Conservation (phyloP, 2,329 filamentous ascomycete genomes). For the Monilinia fructicola region DNA sequence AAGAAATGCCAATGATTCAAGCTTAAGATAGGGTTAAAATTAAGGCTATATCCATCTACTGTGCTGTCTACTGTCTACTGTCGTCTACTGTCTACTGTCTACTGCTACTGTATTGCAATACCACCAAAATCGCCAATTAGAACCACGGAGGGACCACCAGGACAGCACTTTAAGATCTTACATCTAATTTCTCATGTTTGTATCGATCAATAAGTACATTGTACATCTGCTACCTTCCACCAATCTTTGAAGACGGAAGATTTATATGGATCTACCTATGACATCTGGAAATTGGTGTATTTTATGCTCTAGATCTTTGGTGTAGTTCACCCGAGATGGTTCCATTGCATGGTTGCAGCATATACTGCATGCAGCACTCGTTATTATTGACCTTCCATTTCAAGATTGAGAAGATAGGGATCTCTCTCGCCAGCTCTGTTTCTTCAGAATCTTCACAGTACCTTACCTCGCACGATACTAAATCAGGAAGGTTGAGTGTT, state of each 20-base stretch:
- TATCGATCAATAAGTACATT: too few relatives aligned
- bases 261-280: neutral
- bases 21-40: neutral
- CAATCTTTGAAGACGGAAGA: neutral
- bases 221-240: too few relatives aligned
- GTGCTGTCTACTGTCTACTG: too few relatives aligned
- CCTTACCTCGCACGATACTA: constrained; percentile 18
- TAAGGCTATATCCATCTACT: neutral
- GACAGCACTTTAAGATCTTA: too few relatives aligned
- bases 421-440: constrained; percentile 2
- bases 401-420: constrained; percentile 8
- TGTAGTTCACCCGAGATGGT: neutral
- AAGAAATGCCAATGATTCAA: neutral
- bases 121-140: neutral
- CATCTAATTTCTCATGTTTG: too few relatives aligned
- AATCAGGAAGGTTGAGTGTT: neutral
- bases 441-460: neutral
- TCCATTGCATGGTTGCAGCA: too few relatives aligned
- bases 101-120: too few relatives aligned
- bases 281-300: neutral
- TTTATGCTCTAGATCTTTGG: neutral
- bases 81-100: too few relatives aligned
- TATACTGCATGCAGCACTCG: neutral
- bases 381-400: constrained; percentile 11
- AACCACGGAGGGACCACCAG: too few relatives aligned